Conservation (phyloP, 331 rosid species). For the Pyrus hybrid region DNA sequence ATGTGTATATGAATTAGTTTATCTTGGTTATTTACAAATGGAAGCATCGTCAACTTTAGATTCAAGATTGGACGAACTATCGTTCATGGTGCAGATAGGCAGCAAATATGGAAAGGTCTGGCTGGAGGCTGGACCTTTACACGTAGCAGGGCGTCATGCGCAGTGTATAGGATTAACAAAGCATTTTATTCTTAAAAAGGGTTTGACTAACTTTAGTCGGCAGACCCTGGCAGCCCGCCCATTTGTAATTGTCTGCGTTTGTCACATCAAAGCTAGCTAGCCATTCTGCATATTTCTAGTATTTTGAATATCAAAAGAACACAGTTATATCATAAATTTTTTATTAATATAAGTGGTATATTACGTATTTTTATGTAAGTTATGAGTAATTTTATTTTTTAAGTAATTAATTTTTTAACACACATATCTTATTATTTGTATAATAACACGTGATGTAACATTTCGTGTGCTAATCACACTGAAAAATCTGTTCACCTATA, state of each 20-base stretch:
- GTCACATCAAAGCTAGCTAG: background rate
- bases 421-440: rapidly evolving
- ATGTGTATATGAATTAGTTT: background rate
- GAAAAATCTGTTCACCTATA: no score
- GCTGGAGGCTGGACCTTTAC: background rate
- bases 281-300: background rate
- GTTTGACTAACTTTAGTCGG: slow-evolving; percentile 1
- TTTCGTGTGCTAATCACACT: rapidly evolving
- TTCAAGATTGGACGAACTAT: background rate
- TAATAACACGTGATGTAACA: rapidly evolving
- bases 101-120: background rate
- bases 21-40: background rate
- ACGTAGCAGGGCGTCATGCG: background rate
- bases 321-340: rapidly evolving
- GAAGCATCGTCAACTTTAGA: background rate
- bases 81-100: background rate
- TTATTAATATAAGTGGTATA: no score
- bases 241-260: background rate
- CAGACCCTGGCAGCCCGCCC: background rate
- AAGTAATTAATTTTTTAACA: no score
- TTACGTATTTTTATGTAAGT: no score
- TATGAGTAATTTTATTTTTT: no score
- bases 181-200: background rate
- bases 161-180: background rate
- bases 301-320: background rate